Base-by-base conservation (phyloP, 306 rosid species). In the Abrus pulchellus region DNA sequence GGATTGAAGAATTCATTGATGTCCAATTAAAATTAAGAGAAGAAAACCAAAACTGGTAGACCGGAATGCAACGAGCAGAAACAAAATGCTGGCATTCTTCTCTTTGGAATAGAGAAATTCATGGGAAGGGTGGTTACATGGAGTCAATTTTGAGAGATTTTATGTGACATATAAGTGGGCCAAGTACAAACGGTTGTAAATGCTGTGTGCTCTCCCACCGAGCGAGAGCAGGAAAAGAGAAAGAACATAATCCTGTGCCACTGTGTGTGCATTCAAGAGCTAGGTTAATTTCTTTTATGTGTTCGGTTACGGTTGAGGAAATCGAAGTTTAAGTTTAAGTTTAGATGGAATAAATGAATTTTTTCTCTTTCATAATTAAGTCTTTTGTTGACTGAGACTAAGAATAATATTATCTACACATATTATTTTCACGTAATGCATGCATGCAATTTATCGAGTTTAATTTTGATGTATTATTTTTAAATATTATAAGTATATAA, bases 61-160 rank as follows among this genome's bases (percentile, higher is more conserved):
- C 7, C 0, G 72, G 52, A 53, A 36, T 12, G 59, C 49, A 55
- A 55, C 52, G 28, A 75, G 66, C 14, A 53, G 40, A 84, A 75
- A 5, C 65, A 61, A 62, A 30, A 43, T 52, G 41, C 4, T 57
- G 53, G 62, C 5, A 56, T 79, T 63, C 7, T 12, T 65, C 61
- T 30, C 78, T 76, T 71, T 67, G 81, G 68, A 67, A 76, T 0
- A 5, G 83, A 86, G 82, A 80, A 54, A 67, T 72, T 83, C 55
- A 72, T 9, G 87, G 55, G 53, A 9, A 56, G 59, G 75, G 77
- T 80, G 3, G 83, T 80, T 80, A 76, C 83, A 65, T 6, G 10
- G 72, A 76, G 85, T 86, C 87, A 83, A 80, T 76, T 80, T 65
- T 61, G 20, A 10, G 83, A 80, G 87, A 86, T 83, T 79, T 77